Conservation (phyloP, 805 yeast genomes). For the Metschnikowia gelsemii region DNA sequence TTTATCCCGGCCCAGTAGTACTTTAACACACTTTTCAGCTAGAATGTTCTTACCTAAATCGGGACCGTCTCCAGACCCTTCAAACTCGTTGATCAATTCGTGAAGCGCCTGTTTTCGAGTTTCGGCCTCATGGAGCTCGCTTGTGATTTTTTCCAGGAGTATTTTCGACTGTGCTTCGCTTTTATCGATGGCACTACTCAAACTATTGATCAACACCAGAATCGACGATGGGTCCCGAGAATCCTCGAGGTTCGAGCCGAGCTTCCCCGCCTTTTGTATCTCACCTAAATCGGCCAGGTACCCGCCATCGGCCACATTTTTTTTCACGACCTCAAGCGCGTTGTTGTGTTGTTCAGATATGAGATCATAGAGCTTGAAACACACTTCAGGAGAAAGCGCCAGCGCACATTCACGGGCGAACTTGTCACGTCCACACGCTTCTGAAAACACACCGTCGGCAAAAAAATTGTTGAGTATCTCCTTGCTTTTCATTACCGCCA, state of each 20-base stretch:
- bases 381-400: constrained; percentile 2
- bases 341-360: constrained; percentile 7
- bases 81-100: not conserved
- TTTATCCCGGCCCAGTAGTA: constrained; percentile 1
- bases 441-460: constrained; percentile 6
- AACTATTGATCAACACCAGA: not conserved
- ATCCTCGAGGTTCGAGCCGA: too few relatives aligned
- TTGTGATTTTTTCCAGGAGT: constrained; percentile 2
- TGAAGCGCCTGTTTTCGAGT: not conserved
- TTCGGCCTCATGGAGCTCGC: constrained; percentile 4
- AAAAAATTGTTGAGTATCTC: constrained; percentile 11
- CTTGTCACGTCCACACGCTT: constrained; percentile 5
- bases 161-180: constrained; percentile 5
- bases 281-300: constrained; percentile 2
- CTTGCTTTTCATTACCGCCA: constrained; percentile 13
- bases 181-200: constrained; percentile 3
- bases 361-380: constrained; percentile 3
- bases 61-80: not conserved
- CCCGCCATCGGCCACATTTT: constrained; percentile 1
- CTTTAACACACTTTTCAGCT: constrained; percentile 8
- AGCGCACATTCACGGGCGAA: constrained; percentile 8
- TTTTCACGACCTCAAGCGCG: not conserved
- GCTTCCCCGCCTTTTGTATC: not conserved
- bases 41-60: not conserved
- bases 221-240: constrained; percentile 6